Conservation (phyloP, 2,329 filamentous ascomycete genomes). For the Nemania bipapillata region DNA sequence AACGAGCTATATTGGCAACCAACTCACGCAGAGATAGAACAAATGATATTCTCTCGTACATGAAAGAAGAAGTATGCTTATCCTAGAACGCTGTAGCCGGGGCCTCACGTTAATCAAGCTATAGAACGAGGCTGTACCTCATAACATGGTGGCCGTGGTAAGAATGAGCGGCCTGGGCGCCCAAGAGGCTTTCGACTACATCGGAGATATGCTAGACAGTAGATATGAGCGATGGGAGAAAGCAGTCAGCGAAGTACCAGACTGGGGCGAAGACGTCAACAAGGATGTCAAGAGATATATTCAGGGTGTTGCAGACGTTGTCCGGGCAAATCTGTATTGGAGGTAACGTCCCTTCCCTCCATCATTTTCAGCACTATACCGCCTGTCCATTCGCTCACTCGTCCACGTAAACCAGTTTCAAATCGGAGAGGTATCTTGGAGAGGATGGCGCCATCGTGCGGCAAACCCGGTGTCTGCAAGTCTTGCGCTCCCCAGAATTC, state of each 20-base stretch:
- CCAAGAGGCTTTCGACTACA: conserved; percentile 34
- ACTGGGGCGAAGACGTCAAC: conserved; percentile 27
- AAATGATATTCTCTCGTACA: conserved; percentile 37
- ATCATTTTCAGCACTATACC: neutral
- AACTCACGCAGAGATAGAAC: conserved; percentile 21
- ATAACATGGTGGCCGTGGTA: conserved; percentile 36
- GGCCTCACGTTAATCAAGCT: neutral
- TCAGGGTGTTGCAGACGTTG: conserved; percentile 24
- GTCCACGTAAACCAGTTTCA: conserved; percentile 18
- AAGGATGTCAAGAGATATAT: conserved; percentile 22
- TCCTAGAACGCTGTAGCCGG: neutral
- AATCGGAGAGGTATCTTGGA: conserved; percentile 27
- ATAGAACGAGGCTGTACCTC: conserved; percentile 32
- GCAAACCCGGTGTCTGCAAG: conserved; percentile 20
- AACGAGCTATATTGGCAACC: neutral
- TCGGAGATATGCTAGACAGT: conserved; percentile 32
- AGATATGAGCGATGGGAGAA: conserved; percentile 30
- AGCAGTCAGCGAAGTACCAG: conserved; percentile 18
- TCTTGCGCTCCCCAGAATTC: conserved; percentile 14
- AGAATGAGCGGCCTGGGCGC: conserved; percentile 29
- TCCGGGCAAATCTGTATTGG: conserved; percentile 34
- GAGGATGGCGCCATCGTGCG: conserved; percentile 18
- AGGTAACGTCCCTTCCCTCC: conserved; percentile 16
- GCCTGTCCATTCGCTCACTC: neutral
- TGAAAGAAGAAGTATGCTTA: conserved; percentile 34